Conservation (phyloP, 2,329 filamentous ascomycete genomes). For the Chaetomium sp. region DNA sequence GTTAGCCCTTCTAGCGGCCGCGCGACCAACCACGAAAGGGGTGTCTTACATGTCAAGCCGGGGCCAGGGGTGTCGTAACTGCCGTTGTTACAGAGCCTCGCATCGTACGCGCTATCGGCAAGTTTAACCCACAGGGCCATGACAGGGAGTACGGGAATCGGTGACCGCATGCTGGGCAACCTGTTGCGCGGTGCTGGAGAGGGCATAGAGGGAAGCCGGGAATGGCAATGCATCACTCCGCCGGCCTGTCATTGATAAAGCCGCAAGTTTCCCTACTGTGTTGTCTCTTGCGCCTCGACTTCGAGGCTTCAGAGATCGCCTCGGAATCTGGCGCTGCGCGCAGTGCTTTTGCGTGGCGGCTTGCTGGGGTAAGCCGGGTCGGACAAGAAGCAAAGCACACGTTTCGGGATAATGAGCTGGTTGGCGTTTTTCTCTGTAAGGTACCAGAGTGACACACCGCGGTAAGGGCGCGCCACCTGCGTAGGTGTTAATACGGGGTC, state of each 20-base stretch:
- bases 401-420: neutral
- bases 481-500: slow-evolving; percentile 4
- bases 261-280: neutral
- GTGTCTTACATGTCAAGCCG: slow-evolving; percentile 36
- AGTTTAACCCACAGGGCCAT: slow-evolving; percentile 25
- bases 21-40: neutral
- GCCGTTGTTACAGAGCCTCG: slow-evolving; percentile 37
- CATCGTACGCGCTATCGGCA: slow-evolving; percentile 34
- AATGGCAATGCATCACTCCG: slow-evolving; percentile 5
- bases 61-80: slow-evolving; percentile 35
- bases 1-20: slow-evolving; percentile 15
- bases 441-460: slow-evolving; percentile 7
- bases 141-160: slow-evolving; percentile 12
- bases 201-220: neutral
- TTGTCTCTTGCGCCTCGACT: neutral
- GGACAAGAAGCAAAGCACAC: slow-evolving; percentile 5
- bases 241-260: slow-evolving; percentile 16
- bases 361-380: slow-evolving; percentile 19
- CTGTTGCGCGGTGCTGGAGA: neutral
- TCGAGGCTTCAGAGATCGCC: neutral
- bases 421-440: slow-evolving; percentile 13
- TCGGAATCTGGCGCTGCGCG: neutral
- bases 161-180: slow-evolving; percentile 23
- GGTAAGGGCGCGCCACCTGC: slow-evolving; percentile 11
- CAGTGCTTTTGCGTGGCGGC: slow-evolving; percentile 7